A percentile compares a stretch with the other conserved stretches of the same genome.
These are phyloP conservation scores for Paramecium sonneborni DNA, from an alignment of 73 alveolate species.

Conservation along the genomic window DNA sequence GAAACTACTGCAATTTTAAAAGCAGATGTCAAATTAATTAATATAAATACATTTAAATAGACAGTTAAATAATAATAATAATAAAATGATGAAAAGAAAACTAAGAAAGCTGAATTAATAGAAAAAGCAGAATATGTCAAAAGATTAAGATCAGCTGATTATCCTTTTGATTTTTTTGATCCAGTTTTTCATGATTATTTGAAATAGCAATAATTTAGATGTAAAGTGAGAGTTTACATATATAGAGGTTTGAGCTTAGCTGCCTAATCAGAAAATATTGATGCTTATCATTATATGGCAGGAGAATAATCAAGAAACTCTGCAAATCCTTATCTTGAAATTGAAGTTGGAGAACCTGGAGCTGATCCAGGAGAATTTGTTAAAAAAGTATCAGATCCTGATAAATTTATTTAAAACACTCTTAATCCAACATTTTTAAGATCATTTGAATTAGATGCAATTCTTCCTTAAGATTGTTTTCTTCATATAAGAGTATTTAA, in stretches of 20 bases:
- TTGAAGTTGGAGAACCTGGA: constrained; percentile 87
- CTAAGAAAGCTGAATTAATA: constrained; percentile 41
- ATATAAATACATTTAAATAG: neutral
- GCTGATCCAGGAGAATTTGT: constrained; percentile 68
- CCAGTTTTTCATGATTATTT: constrained; percentile 58
- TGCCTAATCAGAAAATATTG: constrained; percentile 77
- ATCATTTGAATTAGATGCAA: constrained; percentile 86
- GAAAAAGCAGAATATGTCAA: constrained; percentile 58
- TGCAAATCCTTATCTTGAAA: constrained; percentile 88
- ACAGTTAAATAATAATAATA: neutral
- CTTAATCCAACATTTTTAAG: constrained; percentile 88
- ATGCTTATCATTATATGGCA: constrained; percentile 77
- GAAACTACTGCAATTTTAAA: constrained; percentile 69
- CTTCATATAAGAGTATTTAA: constrained; percentile 67
- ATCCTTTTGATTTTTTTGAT: constrained; percentile 56
- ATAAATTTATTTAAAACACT: constrained; percentile 69
- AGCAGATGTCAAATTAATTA: constrained; percentile 54
- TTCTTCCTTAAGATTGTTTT: constrained; percentile 88
- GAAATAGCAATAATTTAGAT: neutral
- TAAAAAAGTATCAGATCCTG: constrained; percentile 76
- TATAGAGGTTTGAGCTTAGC: constrained; percentile 81
- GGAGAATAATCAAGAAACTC: constrained; percentile 83
- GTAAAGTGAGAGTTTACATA: constrained; percentile 81
- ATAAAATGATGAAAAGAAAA: constrained; percentile 40
- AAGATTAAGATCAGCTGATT: constrained; percentile 19